These are phyloP conservation scores for Ananas comosus DNA, from an alignment of 176 grass and related monocot species.

Conservation along the genomic window DNA sequence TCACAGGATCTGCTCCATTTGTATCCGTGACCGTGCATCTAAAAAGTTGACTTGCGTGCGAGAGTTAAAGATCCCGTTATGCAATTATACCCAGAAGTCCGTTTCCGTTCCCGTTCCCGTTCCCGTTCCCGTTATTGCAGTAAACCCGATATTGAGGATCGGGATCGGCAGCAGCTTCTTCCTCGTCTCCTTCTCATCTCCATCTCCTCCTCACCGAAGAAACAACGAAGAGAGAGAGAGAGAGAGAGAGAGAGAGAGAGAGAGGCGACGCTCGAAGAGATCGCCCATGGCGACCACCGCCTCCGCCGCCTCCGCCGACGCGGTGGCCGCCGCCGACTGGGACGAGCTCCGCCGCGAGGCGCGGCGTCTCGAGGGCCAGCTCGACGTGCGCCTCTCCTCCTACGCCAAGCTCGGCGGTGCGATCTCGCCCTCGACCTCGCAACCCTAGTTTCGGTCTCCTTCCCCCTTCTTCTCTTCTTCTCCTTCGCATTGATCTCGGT, in stretches of 20 bases:
- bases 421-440: background rate
- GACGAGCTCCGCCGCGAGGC: conserved; percentile 27
- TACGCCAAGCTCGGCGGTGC: conserved; percentile 30
- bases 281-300: background rate
- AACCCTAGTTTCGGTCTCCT: background rate
- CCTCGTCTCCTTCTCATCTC: background rate
- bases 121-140: too few species aligned
- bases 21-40: too few species aligned
- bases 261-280: too few species aligned
- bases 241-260: too few species aligned
- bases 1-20: too few species aligned
- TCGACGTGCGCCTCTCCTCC: conserved; percentile 39
- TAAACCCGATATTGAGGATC: too few species aligned
- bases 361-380: conserved; percentile 33
- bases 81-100: too few species aligned
- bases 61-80: too few species aligned
- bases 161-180: background rate
- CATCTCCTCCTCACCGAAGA: background rate
- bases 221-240: too few species aligned
- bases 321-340: conserved; percentile 11
- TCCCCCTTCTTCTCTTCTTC: background rate
- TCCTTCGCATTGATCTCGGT: background rate
- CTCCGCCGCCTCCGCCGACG: background rate
- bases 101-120: too few species aligned
- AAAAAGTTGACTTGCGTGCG: too few species aligned